A percentile compares a stretch with the other conserved stretches of the same genome.
phyloP scores from a whole-genome alignment of 2,329 filamentous ascomycete genomes.

The Pseudogymnoascus sp. region DNA sequence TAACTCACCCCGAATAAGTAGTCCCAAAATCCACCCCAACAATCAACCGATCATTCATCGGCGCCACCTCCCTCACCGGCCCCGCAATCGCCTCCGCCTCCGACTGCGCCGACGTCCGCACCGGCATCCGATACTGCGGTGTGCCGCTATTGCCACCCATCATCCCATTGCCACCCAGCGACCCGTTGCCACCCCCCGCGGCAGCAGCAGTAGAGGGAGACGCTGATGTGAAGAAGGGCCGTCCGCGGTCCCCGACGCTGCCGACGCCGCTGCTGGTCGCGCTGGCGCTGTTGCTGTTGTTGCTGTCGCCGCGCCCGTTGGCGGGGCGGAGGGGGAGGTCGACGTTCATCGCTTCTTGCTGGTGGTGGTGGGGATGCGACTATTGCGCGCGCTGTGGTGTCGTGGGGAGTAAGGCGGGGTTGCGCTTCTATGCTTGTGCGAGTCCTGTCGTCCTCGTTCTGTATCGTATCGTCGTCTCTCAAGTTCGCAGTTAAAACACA shows the following conservation, averaged over 20 bases:
- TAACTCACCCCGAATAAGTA: conserved; percentile 70
- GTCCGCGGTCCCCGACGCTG: background rate
- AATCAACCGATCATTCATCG: conserved; percentile 55
- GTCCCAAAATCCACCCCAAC: conserved; percentile 78
- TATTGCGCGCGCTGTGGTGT: background rate
- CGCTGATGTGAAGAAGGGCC: conserved; percentile 36
- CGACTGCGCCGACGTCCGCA: background rate
- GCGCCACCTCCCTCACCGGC: conserved; percentile 44
- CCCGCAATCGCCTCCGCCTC: conserved; percentile 49
- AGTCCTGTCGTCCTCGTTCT: background rate
- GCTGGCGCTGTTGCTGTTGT: background rate
- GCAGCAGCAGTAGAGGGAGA: conserved; percentile 42
- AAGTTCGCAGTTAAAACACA: background rate
- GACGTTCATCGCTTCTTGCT: conserved; percentile 22
- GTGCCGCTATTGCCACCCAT: background rate
- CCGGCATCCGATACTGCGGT: background rate
- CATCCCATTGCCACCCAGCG: background rate
- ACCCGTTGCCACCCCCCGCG: background rate
- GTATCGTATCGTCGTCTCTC: background rate
- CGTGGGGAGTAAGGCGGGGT: background rate
- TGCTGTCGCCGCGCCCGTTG: conserved; percentile 16
- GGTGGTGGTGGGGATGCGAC: background rate
- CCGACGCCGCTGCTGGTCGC: background rate
- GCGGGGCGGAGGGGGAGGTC: conserved; percentile 25
- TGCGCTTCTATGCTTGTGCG: background rate